Evolutionary conservation across 1,284 basidiomycete genomes (phyloP), one percentile per base, ranked within the genome.

Genomic region (Fomitopsis schrenkii): DNA sequence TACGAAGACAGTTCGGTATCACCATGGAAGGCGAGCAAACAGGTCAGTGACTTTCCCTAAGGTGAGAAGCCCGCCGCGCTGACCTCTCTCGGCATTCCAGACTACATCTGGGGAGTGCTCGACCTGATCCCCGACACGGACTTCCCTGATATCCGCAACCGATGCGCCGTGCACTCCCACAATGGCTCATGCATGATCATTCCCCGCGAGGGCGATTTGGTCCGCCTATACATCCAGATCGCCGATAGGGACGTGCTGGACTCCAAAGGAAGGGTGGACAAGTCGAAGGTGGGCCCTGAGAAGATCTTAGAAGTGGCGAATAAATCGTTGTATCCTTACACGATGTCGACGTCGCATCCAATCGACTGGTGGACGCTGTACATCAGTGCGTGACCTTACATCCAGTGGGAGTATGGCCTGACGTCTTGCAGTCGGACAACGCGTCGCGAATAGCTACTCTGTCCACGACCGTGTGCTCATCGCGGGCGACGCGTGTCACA

Each of bases 341-440:
- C 72, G 9, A 80, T 95, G 48, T 75, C 82, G 5, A 80, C 81
- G 12, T 82, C 83, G 2, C 77, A 86, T 26, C 72, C 76, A 12
- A 79, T 90, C 26, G 84, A 91, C 53, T 95, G 93, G 93, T 94
- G 87, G 87, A 92, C 90, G 0, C 79, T 90, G 30, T 93, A 93
- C 67, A 81, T 82, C 64, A 87, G 77, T 77, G 50, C 58, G 75
- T 71, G 4, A 30, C 28, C 3, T 19, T 10, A 2, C n/a, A 17
- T 22, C 35, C 2, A 9, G 5, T 17, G 12, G 4, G 19, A 44
- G 54, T 17, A 26, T 59, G 15, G 35, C 50, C 45, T 33, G 14
- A 5, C 30, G 9, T n/a, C 12, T 15, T 22, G 2, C 54, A 79
- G 77, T 91, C 80, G 90, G 91, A 1, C 92, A 94, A 70, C 83